phyloP scores from a whole-genome alignment of 805 yeast species.

The Wickerhamomyces ciferrii region DNA sequence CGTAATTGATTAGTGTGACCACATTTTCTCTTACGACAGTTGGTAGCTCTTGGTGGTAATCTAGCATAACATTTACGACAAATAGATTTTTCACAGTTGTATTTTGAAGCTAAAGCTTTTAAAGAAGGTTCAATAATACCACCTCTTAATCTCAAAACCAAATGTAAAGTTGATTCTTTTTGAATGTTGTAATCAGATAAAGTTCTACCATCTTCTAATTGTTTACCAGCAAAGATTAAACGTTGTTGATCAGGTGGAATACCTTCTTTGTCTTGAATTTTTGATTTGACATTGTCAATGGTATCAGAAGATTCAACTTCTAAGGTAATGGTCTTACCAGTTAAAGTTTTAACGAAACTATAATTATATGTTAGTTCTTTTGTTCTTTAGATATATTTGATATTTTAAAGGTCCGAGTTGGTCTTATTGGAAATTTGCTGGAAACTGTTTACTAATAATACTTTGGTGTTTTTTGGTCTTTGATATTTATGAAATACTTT shows the following conservation, averaged over 20 bases:
- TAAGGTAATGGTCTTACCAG: constrained; percentile 94
- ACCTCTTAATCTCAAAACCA: constrained; percentile 96
- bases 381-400: not conserved
- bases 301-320: constrained; percentile 99
- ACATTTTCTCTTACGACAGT: constrained; percentile 99
- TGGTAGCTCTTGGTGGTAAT: constrained; percentile 99
- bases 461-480: too few species aligned
- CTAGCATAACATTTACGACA: constrained; percentile 99
- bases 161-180: constrained; percentile 97
- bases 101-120: constrained; percentile 98
- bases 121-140: constrained; percentile 99
- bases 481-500: too few species aligned
- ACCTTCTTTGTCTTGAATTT: constrained; percentile 99
- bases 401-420: not conserved
- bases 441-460: too few species aligned
- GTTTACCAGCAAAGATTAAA: constrained; percentile 99
- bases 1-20: constrained; percentile 99
- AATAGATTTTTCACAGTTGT: constrained; percentile 99
- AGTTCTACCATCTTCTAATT: constrained; percentile 98
- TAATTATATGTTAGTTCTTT: constrained; percentile 9
- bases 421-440: not conserved
- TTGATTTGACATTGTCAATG: constrained; percentile 97
- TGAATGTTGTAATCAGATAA: constrained; percentile 99
- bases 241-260: constrained; percentile 99
- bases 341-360: constrained; percentile 78